Percentiles rank a stretch among this genome's conserved stretches.
Evolutionary conservation across 495 filamentous ascomycete species (phyloP).

Genomic region (Penicillium ochrochloron): DNA sequence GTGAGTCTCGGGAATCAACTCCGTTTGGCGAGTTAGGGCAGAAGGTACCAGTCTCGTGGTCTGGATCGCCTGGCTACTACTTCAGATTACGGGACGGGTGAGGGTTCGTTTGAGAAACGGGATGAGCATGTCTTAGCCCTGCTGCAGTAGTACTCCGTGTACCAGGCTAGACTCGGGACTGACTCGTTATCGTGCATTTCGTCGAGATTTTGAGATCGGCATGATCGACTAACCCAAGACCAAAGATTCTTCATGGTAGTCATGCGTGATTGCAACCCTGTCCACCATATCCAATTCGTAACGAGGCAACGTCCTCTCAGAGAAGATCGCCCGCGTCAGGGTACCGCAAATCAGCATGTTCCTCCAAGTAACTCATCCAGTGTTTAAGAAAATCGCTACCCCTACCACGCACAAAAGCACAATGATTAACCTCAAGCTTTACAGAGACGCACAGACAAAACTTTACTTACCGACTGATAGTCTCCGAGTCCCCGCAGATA

Average conservation of each 20-base stretch:
- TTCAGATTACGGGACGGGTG: not conserved
- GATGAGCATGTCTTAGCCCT: not conserved
- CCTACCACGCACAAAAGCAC: slow-evolving; percentile 44
- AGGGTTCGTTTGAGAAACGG: not conserved
- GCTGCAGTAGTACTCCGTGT: not conserved
- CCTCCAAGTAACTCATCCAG: slow-evolving; percentile 90
- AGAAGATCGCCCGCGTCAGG: slow-evolving; percentile 68
- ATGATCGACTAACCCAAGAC: not conserved
- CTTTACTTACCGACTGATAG: slow-evolving; percentile 80
- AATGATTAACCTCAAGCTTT: slow-evolving; percentile 9
- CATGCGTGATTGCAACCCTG: not conserved
- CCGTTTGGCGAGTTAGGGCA: not conserved
- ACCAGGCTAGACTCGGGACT: not conserved
- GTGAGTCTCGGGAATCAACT: not conserved
- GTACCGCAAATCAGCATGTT: slow-evolving; percentile 83
- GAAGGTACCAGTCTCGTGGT: not conserved
- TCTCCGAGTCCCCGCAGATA: slow-evolving; percentile 92
- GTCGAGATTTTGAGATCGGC: not conserved
- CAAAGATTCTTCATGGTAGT: too few relatives aligned
- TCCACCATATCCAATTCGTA: too few relatives aligned
- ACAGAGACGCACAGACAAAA: slow-evolving; percentile 22
- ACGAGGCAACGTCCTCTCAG: slow-evolving; percentile 12
- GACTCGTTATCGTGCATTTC: not conserved
- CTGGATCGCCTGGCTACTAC: not conserved
- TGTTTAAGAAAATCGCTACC: slow-evolving; percentile 79